Base-by-base conservation (phyloP, 805 yeast genomes). In the Saturnispora serradocipensis region DNA sequence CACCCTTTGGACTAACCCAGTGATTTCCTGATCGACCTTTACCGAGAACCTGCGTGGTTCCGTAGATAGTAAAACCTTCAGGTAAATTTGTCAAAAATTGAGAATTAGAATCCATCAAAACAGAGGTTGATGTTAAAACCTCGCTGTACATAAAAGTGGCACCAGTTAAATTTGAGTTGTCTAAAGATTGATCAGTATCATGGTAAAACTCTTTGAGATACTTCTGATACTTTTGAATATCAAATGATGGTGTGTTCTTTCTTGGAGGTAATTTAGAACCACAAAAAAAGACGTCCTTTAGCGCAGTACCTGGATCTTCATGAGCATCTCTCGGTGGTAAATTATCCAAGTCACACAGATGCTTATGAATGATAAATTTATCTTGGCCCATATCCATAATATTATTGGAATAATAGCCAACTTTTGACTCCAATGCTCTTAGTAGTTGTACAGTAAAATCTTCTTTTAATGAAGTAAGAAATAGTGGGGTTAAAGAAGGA, bases 1-100 rank as follows among this genome's bases (percentile, higher is more conserved):
- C 95, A 10, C 99, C 99, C 24, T 77, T 75, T 3, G 99, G 99
- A 58, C 88, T 90, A 24, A 93, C 84, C 99, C 99, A 93, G 2
- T 81, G 82, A 58, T 93, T 93, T 1, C 93, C 95, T 15, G 97
- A 95, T 52, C 99, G 78, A 2, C 99, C 99, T 46, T 91, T 74
- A 1, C 99, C 99, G 0, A 88, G 77, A 1, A 88, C 83, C 66
- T 93, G 99, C 3, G 85, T 78, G 1, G 90, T 82, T 0, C 95
- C 97, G 3, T 82, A 75, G 10, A 83, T 66, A 1, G 81, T 72
- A 10, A 82, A 76, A 0, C 96, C 96, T 27, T 81, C 73, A 1
- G 96, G 96, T 27, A 86, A 64, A 35, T 69, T 60, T 7, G 73
- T 68, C 51, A 91, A 66, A 36, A 88, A 62, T 11, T 71, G 62